Conservation (phyloP, 2,329 filamentous ascomycete genomes). For the Elsinoe fawcettii region DNA sequence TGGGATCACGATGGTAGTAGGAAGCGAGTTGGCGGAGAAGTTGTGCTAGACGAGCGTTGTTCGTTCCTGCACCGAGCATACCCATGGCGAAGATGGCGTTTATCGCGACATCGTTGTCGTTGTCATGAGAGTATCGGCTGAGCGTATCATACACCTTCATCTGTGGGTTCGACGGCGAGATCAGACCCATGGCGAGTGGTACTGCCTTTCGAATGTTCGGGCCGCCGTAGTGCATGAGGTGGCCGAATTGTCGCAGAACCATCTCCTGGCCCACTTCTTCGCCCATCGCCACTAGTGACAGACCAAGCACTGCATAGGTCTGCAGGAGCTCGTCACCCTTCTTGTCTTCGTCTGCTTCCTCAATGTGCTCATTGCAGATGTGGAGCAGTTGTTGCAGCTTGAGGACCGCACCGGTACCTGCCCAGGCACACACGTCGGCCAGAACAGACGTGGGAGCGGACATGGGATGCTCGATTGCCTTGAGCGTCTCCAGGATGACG, state of each 20-base stretch:
- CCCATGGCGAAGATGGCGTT: conserved; percentile 99
- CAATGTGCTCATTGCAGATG: conserved; percentile 95
- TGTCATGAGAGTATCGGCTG: conserved; percentile 96
- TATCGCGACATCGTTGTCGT: conserved; percentile 94
- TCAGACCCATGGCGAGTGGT: conserved; percentile 89
- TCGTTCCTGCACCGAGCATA: conserved; percentile 89
- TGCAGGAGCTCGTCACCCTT: conserved; percentile 93
- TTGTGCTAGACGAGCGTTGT: conserved; percentile 94
- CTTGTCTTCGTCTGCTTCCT: conserved; percentile 72
- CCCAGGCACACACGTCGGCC: conserved; percentile 95
- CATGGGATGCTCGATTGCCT: conserved; percentile 95
- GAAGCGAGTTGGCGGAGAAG: conserved; percentile 88
- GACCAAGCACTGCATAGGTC: conserved; percentile 88
- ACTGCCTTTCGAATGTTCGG: conserved; percentile 95
- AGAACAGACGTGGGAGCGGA: conserved; percentile 91
- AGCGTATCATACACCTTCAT: conserved; percentile 99
- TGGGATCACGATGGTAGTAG: conserved; percentile 96
- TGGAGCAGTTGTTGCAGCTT: conserved; percentile 97
- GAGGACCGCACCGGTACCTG: conserved; percentile 89
- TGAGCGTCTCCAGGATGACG: conserved; percentile 90
- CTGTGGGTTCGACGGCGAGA: conserved; percentile 96
- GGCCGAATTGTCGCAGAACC: conserved; percentile 93
- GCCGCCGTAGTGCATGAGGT: conserved; percentile 98
- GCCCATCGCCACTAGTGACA: conserved; percentile 93
- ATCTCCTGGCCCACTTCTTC: conserved; percentile 98